Percentiles rank a stretch among this genome's conserved stretches.
Conservation (phyloP, 2,329 filamentous ascomycete species). For the Calycina herbarum region DNA sequence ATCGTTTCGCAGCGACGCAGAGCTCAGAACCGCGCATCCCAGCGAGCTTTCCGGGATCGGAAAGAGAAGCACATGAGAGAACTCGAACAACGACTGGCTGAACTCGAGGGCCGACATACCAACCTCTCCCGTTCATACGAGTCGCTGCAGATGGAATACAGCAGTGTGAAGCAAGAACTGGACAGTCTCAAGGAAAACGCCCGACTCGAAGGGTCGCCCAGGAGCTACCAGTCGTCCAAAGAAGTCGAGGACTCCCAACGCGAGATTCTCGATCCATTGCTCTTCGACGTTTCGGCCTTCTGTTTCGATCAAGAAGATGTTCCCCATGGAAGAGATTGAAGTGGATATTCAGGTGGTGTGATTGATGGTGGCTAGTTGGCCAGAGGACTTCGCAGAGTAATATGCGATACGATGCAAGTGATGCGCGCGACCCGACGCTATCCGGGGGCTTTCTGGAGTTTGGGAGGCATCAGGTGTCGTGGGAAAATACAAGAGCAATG, state of each 20-base stretch:
- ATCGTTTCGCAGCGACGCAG: constrained; percentile 15
- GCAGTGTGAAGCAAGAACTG: constrained; percentile 35
- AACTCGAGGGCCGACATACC: constrained; percentile 55
- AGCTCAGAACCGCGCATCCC: constrained; percentile 46
- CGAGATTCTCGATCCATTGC: constrained; percentile 33
- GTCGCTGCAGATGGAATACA: constrained; percentile 44
- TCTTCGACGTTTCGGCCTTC: constrained; percentile 38
- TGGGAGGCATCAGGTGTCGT: background rate
- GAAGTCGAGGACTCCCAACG: constrained; percentile 22
- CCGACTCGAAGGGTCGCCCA: constrained; percentile 17
- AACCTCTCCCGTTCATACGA: constrained; percentile 55
- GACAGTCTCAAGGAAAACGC: constrained; percentile 31
- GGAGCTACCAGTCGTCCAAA: constrained; percentile 26
- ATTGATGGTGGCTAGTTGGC: constrained; percentile 10
- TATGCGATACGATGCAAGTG: background rate
- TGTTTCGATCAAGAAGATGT: constrained; percentile 35
- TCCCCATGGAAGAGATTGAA: constrained; percentile 7
- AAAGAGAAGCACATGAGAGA: constrained; percentile 67
- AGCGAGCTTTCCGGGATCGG: constrained; percentile 60
- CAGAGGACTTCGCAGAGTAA: background rate
- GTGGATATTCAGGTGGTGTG: constrained; percentile 10
- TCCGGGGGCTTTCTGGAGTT: background rate
- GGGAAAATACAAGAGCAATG: background rate
- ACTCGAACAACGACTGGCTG: constrained; percentile 56
- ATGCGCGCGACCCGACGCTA: background rate